Conservation (phyloP, 371 early-diverging fungal species). For the Dichotomocladium elegans region DNA sequence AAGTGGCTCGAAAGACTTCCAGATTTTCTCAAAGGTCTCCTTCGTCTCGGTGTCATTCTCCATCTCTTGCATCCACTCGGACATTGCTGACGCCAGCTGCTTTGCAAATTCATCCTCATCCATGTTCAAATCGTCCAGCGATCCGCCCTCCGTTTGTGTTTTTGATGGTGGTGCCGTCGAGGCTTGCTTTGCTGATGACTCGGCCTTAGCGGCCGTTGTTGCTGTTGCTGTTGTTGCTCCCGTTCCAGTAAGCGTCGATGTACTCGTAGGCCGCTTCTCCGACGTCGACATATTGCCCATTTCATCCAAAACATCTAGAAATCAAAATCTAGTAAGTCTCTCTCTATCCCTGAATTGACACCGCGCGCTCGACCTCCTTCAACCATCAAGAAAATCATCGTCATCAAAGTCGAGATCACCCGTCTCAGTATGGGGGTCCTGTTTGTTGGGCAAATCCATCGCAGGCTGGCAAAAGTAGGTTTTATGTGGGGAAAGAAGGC, state of each 20-base stretch:
- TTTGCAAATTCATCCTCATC: conserved; percentile 75
- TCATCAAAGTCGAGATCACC: conserved; percentile 51
- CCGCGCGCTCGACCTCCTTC: not conserved
- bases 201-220: conserved; percentile 14
- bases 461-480: not conserved
- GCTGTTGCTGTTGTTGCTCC: conserved; percentile 8
- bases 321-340: not conserved
- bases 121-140: conserved; percentile 32
- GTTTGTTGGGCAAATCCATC: conserved; percentile 7
- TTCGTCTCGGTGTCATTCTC: conserved; percentile 52
- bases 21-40: conserved; percentile 61
- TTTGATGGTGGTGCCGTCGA: not conserved
- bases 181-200: not conserved
- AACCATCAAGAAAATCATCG: conserved; percentile 65
- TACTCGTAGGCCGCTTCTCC: conserved; percentile 5
- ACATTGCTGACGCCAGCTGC: conserved; percentile 76
- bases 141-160: conserved; percentile 1
- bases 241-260: too few species aligned
- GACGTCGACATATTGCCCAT: conserved; percentile 24
- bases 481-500: too few species aligned
- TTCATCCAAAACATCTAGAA: conserved; percentile 51
- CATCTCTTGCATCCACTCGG: conserved; percentile 63
- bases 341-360: not conserved
- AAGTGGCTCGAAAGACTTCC: conserved; percentile 45
- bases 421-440: conserved; percentile 5